phyloP scores from a whole-genome alignment of 208 protist genomes.

The Wallacemonas collosoma region DNA sequence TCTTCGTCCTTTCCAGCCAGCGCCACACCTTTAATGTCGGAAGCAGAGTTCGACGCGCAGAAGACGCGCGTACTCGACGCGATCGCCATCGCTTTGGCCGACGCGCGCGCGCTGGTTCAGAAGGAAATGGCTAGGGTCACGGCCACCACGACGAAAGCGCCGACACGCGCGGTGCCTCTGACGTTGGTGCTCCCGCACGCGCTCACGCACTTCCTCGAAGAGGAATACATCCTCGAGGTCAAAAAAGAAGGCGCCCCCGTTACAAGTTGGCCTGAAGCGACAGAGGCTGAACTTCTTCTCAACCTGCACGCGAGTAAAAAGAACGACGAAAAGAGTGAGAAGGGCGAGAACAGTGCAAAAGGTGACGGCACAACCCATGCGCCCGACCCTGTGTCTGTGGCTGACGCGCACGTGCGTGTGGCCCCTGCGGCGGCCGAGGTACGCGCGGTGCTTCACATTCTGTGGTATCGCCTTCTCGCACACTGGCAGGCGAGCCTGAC shows the following conservation, averaged over 20 bases:
- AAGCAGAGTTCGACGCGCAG: neutral
- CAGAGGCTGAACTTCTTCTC: neutral
- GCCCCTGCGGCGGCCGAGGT: slow-evolving; percentile 12
- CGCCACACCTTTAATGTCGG: neutral
- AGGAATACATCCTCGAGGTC: slow-evolving; percentile 12
- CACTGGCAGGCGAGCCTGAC: slow-evolving; percentile 38
- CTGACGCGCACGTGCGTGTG: neutral
- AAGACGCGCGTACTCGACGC: neutral
- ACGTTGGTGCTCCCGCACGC: neutral
- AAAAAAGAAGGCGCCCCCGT: neutral
- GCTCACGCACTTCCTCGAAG: slow-evolving; percentile 5
- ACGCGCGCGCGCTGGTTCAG: neutral
- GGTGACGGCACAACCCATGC: neutral
- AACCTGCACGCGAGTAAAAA: neutral
- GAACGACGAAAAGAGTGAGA: too few relatives aligned
- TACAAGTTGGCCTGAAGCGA: slow-evolving; percentile 1
- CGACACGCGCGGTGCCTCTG: neutral
- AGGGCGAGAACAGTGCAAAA: too few relatives aligned
- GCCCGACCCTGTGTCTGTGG: neutral
- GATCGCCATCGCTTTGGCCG: neutral
- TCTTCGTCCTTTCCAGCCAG: neutral
- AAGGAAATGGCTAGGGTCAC: neutral
- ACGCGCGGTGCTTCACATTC: slow-evolving; percentile 25
- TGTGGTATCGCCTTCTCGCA: slow-evolving; percentile 50
- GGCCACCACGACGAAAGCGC: neutral